Conservation (phyloP, 1,284 basidiomycete genomes). For the Sparassis latifolia region DNA sequence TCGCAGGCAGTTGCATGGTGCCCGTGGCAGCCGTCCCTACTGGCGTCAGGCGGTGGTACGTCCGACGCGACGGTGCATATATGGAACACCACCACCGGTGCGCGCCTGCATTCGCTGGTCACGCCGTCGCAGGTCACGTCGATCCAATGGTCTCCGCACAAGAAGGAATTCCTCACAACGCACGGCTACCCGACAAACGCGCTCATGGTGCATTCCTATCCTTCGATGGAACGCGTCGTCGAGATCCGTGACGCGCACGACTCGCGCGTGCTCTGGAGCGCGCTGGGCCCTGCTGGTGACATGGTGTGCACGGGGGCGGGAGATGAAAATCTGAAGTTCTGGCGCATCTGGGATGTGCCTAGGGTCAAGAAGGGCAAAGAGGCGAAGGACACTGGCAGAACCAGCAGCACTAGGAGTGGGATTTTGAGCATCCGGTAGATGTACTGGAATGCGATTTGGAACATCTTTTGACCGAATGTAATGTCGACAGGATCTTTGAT, state of each 20-base stretch:
- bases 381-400: constrained; percentile 28
- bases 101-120: constrained; percentile 76
- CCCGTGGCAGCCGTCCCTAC: constrained; percentile 89
- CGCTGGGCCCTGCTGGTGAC: constrained; percentile 83
- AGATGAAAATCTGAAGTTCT: constrained; percentile 94
- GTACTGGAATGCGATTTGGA: too few species aligned
- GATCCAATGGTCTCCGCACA: constrained; percentile 83
- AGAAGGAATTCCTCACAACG: constrained; percentile 88
- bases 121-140: constrained; percentile 92
- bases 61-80: constrained; percentile 92
- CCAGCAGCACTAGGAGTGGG: constrained; percentile 23
- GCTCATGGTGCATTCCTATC: constrained; percentile 45
- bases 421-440: constrained; percentile 23
- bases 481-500: too few species aligned
- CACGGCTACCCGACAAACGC: constrained; percentile 80
- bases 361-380: constrained; percentile 48
- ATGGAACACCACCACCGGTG: constrained; percentile 89
- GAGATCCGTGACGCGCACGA: constrained; percentile 93
- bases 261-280: constrained; percentile 79
- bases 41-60: constrained; percentile 93
- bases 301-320: constrained; percentile 86
- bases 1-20: constrained; percentile 90
- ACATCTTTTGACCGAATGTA: too few species aligned
- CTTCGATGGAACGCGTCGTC: constrained; percentile 64
- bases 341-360: constrained; percentile 70